Conservation (phyloP, 495 filamentous ascomycete genomes). For the Neurospora sp. region DNA sequence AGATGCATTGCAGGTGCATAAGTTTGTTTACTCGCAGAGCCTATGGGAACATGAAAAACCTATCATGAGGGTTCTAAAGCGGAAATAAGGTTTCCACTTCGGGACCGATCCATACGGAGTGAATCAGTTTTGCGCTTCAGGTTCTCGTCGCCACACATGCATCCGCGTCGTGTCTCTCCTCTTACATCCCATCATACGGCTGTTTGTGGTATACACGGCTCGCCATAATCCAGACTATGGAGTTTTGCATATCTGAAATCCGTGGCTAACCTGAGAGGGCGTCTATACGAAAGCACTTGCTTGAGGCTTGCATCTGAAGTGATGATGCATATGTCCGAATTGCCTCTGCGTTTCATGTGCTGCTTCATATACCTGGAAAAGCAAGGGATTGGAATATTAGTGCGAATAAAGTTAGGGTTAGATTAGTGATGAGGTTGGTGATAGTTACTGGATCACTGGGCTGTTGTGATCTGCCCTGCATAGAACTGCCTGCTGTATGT, state of each 20-base stretch:
- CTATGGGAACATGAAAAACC: background rate
- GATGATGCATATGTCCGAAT: background rate
- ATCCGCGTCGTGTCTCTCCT: background rate
- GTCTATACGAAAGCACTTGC: background rate
- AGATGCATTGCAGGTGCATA: background rate
- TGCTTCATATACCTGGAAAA: background rate
- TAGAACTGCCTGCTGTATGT: background rate
- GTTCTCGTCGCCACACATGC: background rate
- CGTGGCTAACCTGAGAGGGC: background rate
- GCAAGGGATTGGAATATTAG: background rate
- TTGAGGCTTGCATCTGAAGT: background rate
- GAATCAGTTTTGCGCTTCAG: background rate
- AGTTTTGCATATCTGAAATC: background rate
- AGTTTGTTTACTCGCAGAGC: background rate
- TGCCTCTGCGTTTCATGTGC: background rate
- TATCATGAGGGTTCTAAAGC: background rate
- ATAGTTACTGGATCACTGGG: background rate
- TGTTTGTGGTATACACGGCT: background rate
- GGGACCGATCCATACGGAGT: background rate
- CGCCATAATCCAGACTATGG: background rate
- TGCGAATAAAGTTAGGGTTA: background rate
- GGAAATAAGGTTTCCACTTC: background rate
- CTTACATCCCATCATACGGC: background rate
- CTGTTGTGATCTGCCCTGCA: background rate
- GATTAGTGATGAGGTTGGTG: background rate